Conservation (phyloP, 805 yeast genomes). For the Yueomyces sp. region DNA sequence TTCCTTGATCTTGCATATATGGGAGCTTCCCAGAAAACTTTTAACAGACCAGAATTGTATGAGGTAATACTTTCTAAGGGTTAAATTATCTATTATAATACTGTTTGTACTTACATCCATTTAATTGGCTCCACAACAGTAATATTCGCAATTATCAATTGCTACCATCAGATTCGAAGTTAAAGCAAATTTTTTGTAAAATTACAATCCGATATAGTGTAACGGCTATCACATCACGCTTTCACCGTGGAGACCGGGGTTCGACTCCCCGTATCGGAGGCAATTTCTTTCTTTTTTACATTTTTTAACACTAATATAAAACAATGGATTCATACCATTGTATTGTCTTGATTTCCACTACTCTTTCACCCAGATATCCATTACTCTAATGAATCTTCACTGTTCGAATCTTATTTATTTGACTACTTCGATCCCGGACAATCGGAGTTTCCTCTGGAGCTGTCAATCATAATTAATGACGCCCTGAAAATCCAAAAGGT, state of each 20-base stretch:
- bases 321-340: background rate
- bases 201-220: background rate
- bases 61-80: too few species aligned
- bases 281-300: background rate
- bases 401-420: too few species aligned
- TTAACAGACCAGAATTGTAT: too few species aligned
- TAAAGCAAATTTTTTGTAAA: too few species aligned
- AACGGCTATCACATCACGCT: background rate
- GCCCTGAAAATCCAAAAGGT: background rate
- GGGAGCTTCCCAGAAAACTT: too few species aligned
- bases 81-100: too few species aligned
- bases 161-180: too few species aligned
- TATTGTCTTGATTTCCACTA: background rate
- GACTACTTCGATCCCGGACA: background rate
- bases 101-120: too few species aligned
- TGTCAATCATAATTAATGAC: background rate
- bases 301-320: background rate
- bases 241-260: background rate
- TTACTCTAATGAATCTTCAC: background rate
- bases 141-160: too few species aligned
- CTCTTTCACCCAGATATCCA: background rate
- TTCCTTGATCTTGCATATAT: too few species aligned
- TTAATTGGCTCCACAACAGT: too few species aligned
- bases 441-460: background rate
- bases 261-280: background rate